Base-by-base conservation (phyloP, 345 rosid genomes). In the Boechera stricta region DNA sequence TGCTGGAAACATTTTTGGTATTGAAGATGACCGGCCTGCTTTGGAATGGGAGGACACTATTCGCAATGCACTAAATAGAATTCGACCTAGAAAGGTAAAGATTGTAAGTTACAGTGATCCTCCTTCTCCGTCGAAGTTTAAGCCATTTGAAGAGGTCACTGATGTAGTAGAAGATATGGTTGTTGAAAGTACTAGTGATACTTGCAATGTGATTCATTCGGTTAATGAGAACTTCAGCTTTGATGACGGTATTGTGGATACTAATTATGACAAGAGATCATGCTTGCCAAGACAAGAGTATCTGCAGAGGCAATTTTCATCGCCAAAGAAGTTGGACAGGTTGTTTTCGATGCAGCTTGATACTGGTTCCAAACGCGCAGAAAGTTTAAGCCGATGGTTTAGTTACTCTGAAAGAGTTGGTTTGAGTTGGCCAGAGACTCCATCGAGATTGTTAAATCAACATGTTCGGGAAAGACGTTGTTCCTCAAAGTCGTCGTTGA, bases 381-480 rank as follows among this genome's bases (percentile, higher is more conserved):
- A 73, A 33, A 35, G 32, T 45, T 65, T 74, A 66, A 65, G 13
- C 66, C 49, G 72, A 28, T 73, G 77, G 77, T 73, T 63, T 54
- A 73, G 71, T 73, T 73, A 73, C 77, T 73, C 77, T 9, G 94
- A 88, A 68, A 81, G 86, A 82, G 84, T 87, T 75, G 88, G 96
- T 53, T 83, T 94, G 73, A 86, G 81, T 79, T 93, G 98, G 97
- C 98, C 97, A 33, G 98, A 91, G 74, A 87, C 89, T 69, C 97
- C 86, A 2, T 75, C 91, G 53, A 76, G 88, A 77, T 76, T 90
- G 79, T 53, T 90, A n/a, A 75, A 94, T 69, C 88, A 86, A 71
- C 86, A 72, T 77, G 84, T 85, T 65, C 73, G 84, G 48, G 90
- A 84, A 64, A 84, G 89, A 72, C 81, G 87, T 53, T 70, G 62